Percentiles rank a stretch among this genome's conserved stretches.
These are phyloP conservation scores for Trichoderma polysporum DNA, from an alignment of 2,329 filamentous ascomycete genomes.

Conservation along the genomic window DNA sequence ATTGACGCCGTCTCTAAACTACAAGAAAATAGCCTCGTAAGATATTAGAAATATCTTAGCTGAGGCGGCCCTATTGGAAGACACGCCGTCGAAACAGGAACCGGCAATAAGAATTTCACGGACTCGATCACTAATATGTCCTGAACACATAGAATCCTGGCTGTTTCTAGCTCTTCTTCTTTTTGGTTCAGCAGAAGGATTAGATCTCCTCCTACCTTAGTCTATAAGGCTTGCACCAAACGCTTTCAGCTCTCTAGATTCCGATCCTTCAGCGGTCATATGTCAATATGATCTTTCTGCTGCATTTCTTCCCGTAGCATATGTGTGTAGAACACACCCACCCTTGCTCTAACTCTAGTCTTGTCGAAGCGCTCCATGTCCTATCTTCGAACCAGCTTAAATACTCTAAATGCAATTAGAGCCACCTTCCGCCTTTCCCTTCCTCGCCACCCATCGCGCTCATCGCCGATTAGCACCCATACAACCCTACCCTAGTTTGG, in stretches of 20 bases:
- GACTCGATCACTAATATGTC: neutral
- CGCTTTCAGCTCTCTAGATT: neutral
- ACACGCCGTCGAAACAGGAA: neutral
- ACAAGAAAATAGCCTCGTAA: no score
- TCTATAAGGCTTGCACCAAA: neutral
- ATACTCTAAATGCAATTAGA: neutral
- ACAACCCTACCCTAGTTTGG: neutral
- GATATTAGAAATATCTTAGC: neutral
- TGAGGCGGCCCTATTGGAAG: neutral
- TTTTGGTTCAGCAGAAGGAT: neutral
- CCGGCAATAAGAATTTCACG: neutral
- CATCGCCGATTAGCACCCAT: neutral
- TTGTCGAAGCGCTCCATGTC: neutral
- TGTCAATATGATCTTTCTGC: neutral
- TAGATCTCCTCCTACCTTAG: neutral
- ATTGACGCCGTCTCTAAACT: no score
- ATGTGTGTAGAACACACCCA: neutral
- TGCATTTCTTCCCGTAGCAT: neutral
- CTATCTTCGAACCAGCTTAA: neutral
- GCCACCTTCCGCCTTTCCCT: neutral
- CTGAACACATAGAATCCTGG: neutral
- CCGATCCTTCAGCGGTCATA: neutral
- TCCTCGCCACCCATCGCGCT: no score
- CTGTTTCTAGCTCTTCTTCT: neutral
- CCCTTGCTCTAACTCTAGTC: neutral